Base-by-base conservation (phyloP, 1,284 basidiomycete species). In the Fomes fomentarius region DNA sequence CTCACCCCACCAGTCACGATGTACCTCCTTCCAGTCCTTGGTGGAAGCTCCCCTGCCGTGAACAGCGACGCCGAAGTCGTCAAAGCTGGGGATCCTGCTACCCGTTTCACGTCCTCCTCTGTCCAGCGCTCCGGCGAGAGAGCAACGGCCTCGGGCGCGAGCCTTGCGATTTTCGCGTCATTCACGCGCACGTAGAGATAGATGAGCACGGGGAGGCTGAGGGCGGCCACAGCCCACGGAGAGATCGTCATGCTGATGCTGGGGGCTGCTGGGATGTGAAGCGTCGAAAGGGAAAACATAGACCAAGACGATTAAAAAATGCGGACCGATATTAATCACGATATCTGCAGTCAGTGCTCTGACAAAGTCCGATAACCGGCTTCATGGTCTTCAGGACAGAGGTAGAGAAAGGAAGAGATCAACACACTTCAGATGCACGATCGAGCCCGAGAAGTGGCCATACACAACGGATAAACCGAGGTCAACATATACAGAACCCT, bases 1-100 rank as follows among this genome's bases (percentile, higher is more conserved):
- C 75, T 58, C 64, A 83, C 81, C 57, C 83, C 82, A 40, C 82
- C 82, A 40, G 80, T 67, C 2, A 84, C 72, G 47, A 84, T 80
- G 60, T 85, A 85, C 42, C 79, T 72, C 51, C 83, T 71, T 11
- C 80, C 81, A 0, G 82, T 85, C 61, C 73, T 78, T 1, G 76
- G 76, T 4, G 81, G 80, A 25, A 84, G 67, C 57, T 75, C 71
- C 10, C 71, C 71, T 11, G 55, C 70, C 60, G 26, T 72, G 50
- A 52, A 68, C 52, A 33, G 66, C 70, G 46, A 74, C 62, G 71
- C 71, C 0, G 71, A 66, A 6, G 68, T 66, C 9, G 40, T 43
- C 12, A 54, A 15, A 25, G 45, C 41, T 11, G 82, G 62, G 4
- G 62, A 53, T n/a, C 68, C 59, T 1, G 76, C 76, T 0, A 72